phyloP scores from a whole-genome alignment of 768 basidiomycete species.

The Russula lepida region DNA sequence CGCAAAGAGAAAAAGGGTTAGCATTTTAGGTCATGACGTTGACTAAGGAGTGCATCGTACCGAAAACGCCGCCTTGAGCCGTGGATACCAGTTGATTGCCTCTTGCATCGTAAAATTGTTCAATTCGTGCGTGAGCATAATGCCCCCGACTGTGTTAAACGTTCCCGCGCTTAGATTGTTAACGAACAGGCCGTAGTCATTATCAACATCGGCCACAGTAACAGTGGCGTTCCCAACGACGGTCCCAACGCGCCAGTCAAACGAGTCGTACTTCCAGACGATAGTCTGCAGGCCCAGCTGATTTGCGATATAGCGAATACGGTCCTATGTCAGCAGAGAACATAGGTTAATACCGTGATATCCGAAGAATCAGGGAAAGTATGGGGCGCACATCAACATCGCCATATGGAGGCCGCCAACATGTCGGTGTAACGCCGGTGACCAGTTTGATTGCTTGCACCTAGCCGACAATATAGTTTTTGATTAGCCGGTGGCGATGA shows the following conservation, averaged over 20 bases:
- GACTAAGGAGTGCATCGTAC: constrained; percentile 26
- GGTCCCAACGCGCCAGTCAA: constrained; percentile 48
- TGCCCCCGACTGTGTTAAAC: constrained; percentile 31
- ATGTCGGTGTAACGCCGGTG: constrained; percentile 48
- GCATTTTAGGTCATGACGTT: background rate
- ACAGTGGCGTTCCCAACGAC: background rate
- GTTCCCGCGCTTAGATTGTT: constrained; percentile 5
- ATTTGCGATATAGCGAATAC: constrained; percentile 61
- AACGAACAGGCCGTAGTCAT: constrained; percentile 4
- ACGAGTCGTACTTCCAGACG: constrained; percentile 64
- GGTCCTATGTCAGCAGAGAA: constrained; percentile 32
- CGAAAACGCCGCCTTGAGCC: constrained; percentile 37
- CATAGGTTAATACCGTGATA: background rate
- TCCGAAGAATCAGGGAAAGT: background rate
- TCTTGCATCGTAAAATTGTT: constrained; percentile 55
- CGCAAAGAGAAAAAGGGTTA: background rate
- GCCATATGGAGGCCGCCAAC: constrained; percentile 56
- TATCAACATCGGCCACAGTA: constrained; percentile 7
- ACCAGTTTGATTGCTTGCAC: constrained; percentile 48
- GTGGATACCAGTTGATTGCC: constrained; percentile 44
- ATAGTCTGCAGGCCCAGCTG: constrained; percentile 63
- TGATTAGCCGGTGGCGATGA: background rate
- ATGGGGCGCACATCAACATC: constrained; percentile 41
- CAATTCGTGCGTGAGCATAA: constrained; percentile 51
- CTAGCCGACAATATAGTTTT: constrained; percentile 20